Conservation (phyloP, 1,139 yeast species). For the Candida pseudoviswanathii region DNA sequence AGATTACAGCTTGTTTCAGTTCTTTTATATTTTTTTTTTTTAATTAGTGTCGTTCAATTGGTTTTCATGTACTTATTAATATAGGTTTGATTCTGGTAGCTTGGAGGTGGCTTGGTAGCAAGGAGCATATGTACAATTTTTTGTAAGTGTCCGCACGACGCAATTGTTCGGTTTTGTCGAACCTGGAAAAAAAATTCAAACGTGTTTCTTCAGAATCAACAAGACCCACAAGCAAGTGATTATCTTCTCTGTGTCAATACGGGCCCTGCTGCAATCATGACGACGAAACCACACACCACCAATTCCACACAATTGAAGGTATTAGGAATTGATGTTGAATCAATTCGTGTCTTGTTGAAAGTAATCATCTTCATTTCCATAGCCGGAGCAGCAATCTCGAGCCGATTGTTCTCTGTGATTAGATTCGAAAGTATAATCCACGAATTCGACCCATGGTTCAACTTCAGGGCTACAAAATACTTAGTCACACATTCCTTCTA, state of each 20-base stretch:
- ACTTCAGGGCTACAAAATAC: slow-evolving; percentile 91
- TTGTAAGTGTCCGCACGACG: not conserved
- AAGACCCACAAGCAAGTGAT: not conserved
- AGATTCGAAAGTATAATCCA: slow-evolving; percentile 95
- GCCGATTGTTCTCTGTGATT: slow-evolving; percentile 79
- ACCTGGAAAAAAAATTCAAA: not conserved
- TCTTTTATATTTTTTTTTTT: not conserved
- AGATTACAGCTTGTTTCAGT: slow-evolving; percentile 3
- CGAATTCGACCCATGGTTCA: slow-evolving; percentile 99
- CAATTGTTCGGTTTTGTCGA: not conserved
- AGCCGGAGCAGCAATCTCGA: slow-evolving; percentile 88
- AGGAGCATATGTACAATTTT: not conserved
- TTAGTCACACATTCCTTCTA: slow-evolving; percentile 81
- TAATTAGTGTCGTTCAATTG: not conserved
- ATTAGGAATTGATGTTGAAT: slow-evolving; percentile 40
- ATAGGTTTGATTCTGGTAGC: not conserved
- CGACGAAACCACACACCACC: slow-evolving; percentile 1
- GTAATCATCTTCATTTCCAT: slow-evolving; percentile 67
- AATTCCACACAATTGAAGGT: slow-evolving; percentile 24
- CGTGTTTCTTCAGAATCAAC: slow-evolving; percentile 2
- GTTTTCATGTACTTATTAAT: not conserved
- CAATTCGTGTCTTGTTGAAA: slow-evolving; percentile 55
- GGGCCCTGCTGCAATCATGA: not conserved
- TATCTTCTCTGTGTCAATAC: not conserved
- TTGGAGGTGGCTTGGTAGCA: not conserved